phyloP scores from a whole-genome alignment of 179 eudicot genomes.

The Carnegiea gigantea region DNA sequence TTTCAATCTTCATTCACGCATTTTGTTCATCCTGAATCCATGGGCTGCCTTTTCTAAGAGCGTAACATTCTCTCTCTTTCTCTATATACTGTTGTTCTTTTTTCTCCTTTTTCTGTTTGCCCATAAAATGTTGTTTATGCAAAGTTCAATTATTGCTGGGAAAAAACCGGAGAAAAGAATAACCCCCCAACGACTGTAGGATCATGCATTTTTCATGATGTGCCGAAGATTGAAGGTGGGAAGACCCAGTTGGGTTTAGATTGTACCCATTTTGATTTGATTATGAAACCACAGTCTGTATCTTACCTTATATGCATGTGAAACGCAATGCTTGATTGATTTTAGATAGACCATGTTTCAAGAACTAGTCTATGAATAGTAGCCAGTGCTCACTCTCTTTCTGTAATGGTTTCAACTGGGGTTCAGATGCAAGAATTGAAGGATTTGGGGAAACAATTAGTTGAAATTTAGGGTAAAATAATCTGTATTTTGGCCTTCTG shows the following conservation, averaged over 20 bases:
- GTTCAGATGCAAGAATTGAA: slow-evolving; percentile 21
- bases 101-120: background rate
- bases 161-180: background rate
- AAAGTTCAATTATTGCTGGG: slow-evolving; percentile 3
- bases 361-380: background rate
- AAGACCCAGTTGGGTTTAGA: slow-evolving; percentile 9
- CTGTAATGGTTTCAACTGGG: slow-evolving; percentile 9
- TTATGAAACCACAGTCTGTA: background rate
- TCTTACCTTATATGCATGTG: slow-evolving; percentile 5
- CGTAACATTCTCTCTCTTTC: slow-evolving; percentile 12
- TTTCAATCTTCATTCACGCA: slow-evolving; percentile 22
- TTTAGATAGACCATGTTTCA: slow-evolving; percentile 7
- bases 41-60: background rate
- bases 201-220: slow-evolving; percentile 10
- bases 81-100: background rate
- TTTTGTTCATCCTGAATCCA: slow-evolving; percentile 16
- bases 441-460: slow-evolving; percentile 16
- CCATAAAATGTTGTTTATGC: background rate
- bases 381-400: slow-evolving; percentile 22
- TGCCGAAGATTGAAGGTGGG: slow-evolving; percentile 20
- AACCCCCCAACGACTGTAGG: background rate
- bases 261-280: slow-evolving; percentile 3
- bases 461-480: slow-evolving; percentile 16
- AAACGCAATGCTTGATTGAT: slow-evolving; percentile 18
- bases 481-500: slow-evolving; percentile 1